Conservation (phyloP, 73 alveolate genomes). For the Paramecium primaurelia region DNA sequence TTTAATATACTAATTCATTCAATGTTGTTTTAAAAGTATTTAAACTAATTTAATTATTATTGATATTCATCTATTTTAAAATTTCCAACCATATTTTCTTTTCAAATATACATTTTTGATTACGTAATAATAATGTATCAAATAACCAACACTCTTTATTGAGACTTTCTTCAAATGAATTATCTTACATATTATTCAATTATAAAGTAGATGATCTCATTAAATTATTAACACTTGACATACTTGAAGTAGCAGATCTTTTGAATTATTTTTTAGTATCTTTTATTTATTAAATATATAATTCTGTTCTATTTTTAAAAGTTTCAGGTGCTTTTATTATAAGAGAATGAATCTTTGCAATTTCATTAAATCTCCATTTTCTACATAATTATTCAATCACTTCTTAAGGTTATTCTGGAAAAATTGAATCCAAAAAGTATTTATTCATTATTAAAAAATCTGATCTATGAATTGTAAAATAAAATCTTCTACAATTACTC, state of each 20-base stretch:
- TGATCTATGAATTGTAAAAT: background rate
- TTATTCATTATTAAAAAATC: background rate
- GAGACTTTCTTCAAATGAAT: background rate
- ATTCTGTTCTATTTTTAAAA: background rate
- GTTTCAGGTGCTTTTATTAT: constrained; percentile 3
- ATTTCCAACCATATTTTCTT: background rate
- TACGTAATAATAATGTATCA: background rate
- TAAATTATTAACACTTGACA: background rate
- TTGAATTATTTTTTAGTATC: background rate
- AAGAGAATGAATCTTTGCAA: background rate
- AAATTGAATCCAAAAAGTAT: background rate
- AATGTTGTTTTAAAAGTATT: background rate
- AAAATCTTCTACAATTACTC: constrained; percentile 5
- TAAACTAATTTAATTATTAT: background rate
- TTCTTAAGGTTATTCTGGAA: background rate
- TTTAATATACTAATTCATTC: background rate
- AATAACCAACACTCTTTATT: background rate
- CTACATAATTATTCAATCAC: background rate
- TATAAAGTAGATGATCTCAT: background rate
- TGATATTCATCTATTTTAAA: background rate
- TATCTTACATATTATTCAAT: background rate
- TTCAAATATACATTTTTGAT: background rate
- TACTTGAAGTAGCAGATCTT: background rate
- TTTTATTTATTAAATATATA: background rate
- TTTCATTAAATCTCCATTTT: background rate